Conservation (phyloP, 805 yeast species). For the Yamadazyma ubonensis region DNA sequence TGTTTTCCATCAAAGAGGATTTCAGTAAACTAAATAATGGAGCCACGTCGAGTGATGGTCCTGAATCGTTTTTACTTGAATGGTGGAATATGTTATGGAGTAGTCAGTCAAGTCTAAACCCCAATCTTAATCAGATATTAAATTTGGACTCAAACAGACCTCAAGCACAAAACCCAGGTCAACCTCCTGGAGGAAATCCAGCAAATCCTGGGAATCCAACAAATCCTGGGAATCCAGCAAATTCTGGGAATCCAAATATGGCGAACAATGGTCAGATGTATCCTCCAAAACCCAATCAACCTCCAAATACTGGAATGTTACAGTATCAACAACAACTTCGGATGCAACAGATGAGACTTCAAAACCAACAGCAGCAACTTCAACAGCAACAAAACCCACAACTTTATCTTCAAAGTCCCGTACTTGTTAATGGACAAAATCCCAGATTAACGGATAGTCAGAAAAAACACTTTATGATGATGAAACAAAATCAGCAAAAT, state of each 20-base stretch:
- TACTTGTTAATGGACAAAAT: constrained; percentile 13
- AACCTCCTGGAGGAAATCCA: background rate
- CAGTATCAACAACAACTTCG: constrained; percentile 25
- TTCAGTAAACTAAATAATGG: constrained; percentile 21
- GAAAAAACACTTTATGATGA: constrained; percentile 20
- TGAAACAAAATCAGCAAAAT: constrained; percentile 17
- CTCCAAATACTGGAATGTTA: constrained; percentile 15
- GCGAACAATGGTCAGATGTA: constrained; percentile 8
- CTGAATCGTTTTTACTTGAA: constrained; percentile 50
- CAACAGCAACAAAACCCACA: constrained; percentile 19
- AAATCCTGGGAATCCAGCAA: too few species aligned
- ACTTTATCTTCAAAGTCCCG: constrained; percentile 18
- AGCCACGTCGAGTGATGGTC: constrained; percentile 29
- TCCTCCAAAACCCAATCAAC: constrained; percentile 13
- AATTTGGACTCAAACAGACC: constrained; percentile 1
- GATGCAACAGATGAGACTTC: constrained; percentile 25
- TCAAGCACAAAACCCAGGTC: background rate
- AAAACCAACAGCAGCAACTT: constrained; percentile 23
- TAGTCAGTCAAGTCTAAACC: constrained; percentile 44
- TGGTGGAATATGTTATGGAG: constrained; percentile 59
- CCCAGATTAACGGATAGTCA: constrained; percentile 18
- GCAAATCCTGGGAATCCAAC: too few species aligned
- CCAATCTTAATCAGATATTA: constrained; percentile 25
- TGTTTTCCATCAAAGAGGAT: constrained; percentile 13
- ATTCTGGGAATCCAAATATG: too few species aligned